Conservation (phyloP, 129 eudicot genomes). For the Centaurea solstitialis region DNA sequence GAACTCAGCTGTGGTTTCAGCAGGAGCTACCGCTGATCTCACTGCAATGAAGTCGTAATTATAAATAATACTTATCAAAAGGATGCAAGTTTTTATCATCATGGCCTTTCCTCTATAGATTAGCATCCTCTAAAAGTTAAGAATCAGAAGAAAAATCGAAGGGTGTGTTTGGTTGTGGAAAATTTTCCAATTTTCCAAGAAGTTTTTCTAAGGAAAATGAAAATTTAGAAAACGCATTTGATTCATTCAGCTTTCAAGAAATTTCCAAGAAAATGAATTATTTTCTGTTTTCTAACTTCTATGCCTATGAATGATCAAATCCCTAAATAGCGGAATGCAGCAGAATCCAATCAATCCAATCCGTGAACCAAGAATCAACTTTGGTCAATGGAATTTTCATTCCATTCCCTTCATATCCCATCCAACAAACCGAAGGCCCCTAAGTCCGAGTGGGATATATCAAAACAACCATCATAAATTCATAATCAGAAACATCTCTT, state of each 20-base stretch:
- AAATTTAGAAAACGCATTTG: no score
- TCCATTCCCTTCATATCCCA: no score
- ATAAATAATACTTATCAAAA: background rate
- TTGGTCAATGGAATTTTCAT: no score
- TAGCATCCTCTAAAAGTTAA: background rate
- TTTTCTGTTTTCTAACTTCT: no score
- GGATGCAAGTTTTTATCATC: background rate
- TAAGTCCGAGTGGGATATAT: background rate
- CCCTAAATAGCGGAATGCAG: background rate
- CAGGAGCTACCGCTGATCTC: constrained; percentile 72
- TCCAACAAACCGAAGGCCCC: background rate
- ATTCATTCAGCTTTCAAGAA: no score
- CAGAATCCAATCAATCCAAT: no score
- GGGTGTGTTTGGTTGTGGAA: no score
- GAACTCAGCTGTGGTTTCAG: constrained; percentile 69
- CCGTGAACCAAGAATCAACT: no score
- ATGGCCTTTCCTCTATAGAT: background rate
- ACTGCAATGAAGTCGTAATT: constrained; percentile 43
- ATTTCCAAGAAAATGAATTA: no score
- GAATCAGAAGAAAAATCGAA: background rate
- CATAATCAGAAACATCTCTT: background rate
- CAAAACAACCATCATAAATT: background rate
- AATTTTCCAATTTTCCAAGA: no score
- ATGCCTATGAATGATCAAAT: no score
- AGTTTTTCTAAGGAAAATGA: no score